Conservation (phyloP, 2,329 filamentous ascomycete species). For the Ophiognomonia clavigignenti-juglandacearum region DNA sequence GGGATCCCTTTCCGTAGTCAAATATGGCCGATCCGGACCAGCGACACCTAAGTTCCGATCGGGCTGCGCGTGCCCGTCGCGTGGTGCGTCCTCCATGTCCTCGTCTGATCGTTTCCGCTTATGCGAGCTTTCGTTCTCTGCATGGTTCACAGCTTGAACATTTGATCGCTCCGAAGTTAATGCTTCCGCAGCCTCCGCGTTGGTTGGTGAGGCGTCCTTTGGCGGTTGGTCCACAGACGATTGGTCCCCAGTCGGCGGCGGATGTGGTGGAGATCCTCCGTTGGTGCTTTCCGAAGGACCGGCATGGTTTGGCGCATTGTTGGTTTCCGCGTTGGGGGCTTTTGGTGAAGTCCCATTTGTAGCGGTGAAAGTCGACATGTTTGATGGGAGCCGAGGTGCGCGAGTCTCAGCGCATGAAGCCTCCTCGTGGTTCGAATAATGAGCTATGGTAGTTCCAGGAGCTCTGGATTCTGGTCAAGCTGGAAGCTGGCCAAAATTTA, state of each 20-base stretch:
- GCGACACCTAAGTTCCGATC: slow-evolving; percentile 30
- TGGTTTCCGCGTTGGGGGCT: slow-evolving; percentile 24
- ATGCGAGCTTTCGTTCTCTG: slow-evolving; percentile 45
- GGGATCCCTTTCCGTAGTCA: slow-evolving; percentile 17
- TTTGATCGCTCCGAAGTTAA: slow-evolving; percentile 36
- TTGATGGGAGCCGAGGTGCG: slow-evolving; percentile 18
- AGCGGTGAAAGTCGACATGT: slow-evolving; percentile 48
- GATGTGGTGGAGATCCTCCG: slow-evolving; percentile 16
- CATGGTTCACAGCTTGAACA: slow-evolving; percentile 34
- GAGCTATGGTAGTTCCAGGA: too few species aligned
- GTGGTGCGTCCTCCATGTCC: slow-evolving; percentile 45
- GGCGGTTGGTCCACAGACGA: slow-evolving; percentile 20
- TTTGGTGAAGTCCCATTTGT: slow-evolving; percentile 40
- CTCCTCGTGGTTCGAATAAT: too few species aligned
- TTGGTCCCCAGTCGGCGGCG: slow-evolving; percentile 7
- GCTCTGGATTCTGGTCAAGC: too few species aligned
- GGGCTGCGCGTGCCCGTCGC: slow-evolving; percentile 28
- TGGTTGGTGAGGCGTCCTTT: slow-evolving; percentile 24
- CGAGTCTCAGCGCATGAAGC: not conserved
- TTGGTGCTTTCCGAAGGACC: slow-evolving; percentile 29
- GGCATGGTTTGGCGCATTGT: slow-evolving; percentile 20
- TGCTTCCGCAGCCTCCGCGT: slow-evolving; percentile 30
- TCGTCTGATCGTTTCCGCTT: slow-evolving; percentile 65
- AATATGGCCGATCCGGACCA: slow-evolving; percentile 14
- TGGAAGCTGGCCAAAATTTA: too few species aligned